These are phyloP conservation scores for Aspergillus sp. DNA, from an alignment of 2,329 filamentous ascomycete genomes.

Conservation along the genomic window DNA sequence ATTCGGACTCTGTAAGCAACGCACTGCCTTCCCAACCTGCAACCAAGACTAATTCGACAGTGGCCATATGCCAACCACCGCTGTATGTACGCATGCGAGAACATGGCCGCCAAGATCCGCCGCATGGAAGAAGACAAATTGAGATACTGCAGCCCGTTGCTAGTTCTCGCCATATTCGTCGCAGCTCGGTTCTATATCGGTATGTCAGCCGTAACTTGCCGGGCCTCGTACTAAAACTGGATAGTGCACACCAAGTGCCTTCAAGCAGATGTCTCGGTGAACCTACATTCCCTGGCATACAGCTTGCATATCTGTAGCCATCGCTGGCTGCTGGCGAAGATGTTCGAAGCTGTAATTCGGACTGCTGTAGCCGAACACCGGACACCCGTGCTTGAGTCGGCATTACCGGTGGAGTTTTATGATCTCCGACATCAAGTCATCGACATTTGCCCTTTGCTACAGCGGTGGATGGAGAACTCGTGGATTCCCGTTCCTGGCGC, in stretches of 20 bases:
- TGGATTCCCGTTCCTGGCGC: too few relatives aligned
- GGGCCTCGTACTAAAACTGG: not conserved
- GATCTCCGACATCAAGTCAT: not conserved
- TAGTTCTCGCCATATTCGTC: not conserved
- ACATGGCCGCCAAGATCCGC: not conserved
- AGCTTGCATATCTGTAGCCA: too few relatives aligned
- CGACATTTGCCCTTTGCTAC: not conserved
- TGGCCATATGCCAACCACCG: not conserved
- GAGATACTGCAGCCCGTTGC: not conserved
- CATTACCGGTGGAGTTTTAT: not conserved
- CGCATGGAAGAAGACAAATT: not conserved
- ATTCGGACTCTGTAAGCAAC: not conserved
- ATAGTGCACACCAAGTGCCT: not conserved
- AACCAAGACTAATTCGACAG: not conserved
- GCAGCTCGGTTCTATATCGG: not conserved
- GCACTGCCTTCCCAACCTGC: not conserved
- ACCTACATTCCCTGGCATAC: too few relatives aligned
- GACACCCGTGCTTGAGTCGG: not conserved
- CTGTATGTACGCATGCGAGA: not conserved
- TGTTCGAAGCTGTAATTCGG: too few relatives aligned
- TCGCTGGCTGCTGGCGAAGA: too few relatives aligned
- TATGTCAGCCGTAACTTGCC: not conserved
- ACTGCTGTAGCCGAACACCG: not conserved
- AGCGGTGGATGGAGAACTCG: not conserved
- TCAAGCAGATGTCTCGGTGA: not conserved